These are phyloP conservation scores for Ceratorhiza oryzae-sativae DNA, from an alignment of 1,284 basidiomycete genomes.

Conservation along the genomic window DNA sequence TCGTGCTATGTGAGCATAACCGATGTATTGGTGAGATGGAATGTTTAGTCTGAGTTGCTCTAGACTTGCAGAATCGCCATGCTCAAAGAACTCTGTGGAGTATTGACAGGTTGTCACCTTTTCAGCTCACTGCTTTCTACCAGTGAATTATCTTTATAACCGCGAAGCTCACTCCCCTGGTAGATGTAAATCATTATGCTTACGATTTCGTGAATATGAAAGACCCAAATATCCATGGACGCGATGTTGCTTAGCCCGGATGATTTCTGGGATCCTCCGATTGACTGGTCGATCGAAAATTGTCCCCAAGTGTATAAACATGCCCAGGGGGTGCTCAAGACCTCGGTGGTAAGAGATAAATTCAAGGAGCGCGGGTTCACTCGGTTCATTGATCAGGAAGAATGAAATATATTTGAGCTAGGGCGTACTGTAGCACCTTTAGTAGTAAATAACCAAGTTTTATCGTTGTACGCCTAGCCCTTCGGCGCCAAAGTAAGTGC, in stretches of 20 bases:
- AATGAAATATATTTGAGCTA: too few species aligned
- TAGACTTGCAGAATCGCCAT: conserved; percentile 36
- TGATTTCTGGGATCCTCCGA: too few species aligned
- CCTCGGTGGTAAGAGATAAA: conserved; percentile 7
- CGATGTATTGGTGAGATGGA: not conserved
- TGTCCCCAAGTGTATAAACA: conserved; percentile 2
- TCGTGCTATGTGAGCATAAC: conserved; percentile 31
- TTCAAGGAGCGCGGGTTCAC: too few species aligned
- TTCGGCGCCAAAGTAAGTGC: too few species aligned
- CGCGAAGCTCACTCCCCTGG: conserved; percentile 32
- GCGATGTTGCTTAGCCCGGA: too few species aligned
- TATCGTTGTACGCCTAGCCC: too few species aligned
- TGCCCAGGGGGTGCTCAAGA: not conserved
- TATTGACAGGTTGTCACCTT: conserved; percentile 5
- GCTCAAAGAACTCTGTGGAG: conserved; percentile 35
- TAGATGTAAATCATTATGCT: conserved; percentile 36
- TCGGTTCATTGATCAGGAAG: too few species aligned
- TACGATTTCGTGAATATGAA: conserved; percentile 15
- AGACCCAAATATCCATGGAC: conserved; percentile 13
- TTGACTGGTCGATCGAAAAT: too few species aligned
- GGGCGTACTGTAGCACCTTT: too few species aligned
- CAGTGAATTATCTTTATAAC: conserved; percentile 39
- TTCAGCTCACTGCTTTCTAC: conserved; percentile 39
- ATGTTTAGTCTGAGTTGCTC: not conserved
- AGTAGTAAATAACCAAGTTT: too few species aligned